phyloP scores from a whole-genome alignment of 1,139 yeast species.

The Pneumocystis murina region DNA sequence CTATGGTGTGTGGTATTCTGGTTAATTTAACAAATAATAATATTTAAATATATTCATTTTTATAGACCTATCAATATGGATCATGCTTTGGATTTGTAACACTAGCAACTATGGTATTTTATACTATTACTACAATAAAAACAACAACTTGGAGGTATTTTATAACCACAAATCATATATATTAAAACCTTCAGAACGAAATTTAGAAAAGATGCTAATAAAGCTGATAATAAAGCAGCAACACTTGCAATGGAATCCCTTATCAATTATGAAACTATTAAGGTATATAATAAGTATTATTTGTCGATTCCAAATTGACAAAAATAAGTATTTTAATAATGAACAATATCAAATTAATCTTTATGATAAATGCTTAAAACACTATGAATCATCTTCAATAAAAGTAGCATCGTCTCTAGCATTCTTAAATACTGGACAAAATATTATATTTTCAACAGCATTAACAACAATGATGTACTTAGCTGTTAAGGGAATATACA shows the following conservation, averaged over 20 bases:
- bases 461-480: conserved; percentile 92
- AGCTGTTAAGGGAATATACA: conserved; percentile 85
- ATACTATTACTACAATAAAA: conserved; percentile 69
- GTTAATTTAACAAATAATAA: background rate
- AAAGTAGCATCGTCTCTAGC: conserved; percentile 88
- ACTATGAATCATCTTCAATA: conserved; percentile 67
- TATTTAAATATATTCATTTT: background rate
- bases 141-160: conserved; percentile 71
- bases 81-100: conserved; percentile 80
- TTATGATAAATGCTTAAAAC: conserved; percentile 60
- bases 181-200: conserved; percentile 37
- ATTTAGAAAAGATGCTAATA: conserved; percentile 79
- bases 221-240: conserved; percentile 90
- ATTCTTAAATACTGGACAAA: conserved; percentile 79
- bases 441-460: conserved; percentile 75
- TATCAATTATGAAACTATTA: conserved; percentile 87
- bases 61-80: conserved; percentile 71
- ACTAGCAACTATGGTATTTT: conserved; percentile 69
- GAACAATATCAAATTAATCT: conserved; percentile 65
- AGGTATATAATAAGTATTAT: conserved; percentile 20
- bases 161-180: background rate
- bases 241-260: conserved; percentile 86
- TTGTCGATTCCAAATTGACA: background rate
- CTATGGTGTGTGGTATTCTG: conserved; percentile 82
- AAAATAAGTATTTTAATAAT: conserved; percentile 73